A percentile compares a stretch with the other conserved stretches of the same genome.
Evolutionary conservation across 805 yeast species (phyloP).

Genomic region (Hemisphaericaspora nanyangensis): DNA sequence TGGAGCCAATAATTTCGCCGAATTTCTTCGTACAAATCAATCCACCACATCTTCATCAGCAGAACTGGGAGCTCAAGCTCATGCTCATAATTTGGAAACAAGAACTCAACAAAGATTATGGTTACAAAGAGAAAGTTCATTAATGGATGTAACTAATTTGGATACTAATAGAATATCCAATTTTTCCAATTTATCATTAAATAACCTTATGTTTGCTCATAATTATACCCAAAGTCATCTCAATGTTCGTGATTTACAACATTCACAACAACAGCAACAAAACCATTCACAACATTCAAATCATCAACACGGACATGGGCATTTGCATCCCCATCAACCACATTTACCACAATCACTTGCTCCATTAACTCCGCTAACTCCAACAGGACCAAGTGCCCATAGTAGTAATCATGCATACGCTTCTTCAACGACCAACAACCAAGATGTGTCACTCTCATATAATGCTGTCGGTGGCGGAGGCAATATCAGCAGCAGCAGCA

Average conservation of each 20-base stretch:
- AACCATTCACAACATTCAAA: not conserved
- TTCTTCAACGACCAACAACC: not conserved
- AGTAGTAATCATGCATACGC: not conserved
- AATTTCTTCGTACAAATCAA: conserved; percentile 19
- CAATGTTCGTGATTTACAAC: conserved; percentile 12
- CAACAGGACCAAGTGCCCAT: not conserved
- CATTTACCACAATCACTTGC: conserved; percentile 4
- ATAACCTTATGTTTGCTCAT: conserved; percentile 37
- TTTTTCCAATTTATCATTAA: conserved; percentile 36
- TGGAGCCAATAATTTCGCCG: conserved; percentile 28
- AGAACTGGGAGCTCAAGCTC: too few relatives aligned
- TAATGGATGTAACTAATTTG: conserved; percentile 49
- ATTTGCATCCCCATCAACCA: conserved; percentile 7
- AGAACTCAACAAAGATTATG: conserved; percentile 82
- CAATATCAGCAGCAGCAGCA: conserved; percentile 1
- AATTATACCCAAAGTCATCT: conserved; percentile 20
- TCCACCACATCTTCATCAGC: conserved; percentile 7
- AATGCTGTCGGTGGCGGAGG: too few relatives aligned
- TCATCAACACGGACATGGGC: not conserved
- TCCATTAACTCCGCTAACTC: conserved; percentile 7
- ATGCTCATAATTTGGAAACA: conserved; percentile 38
- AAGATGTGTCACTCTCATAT: too few relatives aligned
- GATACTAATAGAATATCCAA: conserved; percentile 29
- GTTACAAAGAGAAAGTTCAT: conserved; percentile 75
- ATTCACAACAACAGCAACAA: conserved; percentile 3